Percentiles rank a stretch among this genome's conserved stretches.
Evolutionary conservation across 768 basidiomycete species (phyloP).

Genomic region (Tylopilus balloui): DNA sequence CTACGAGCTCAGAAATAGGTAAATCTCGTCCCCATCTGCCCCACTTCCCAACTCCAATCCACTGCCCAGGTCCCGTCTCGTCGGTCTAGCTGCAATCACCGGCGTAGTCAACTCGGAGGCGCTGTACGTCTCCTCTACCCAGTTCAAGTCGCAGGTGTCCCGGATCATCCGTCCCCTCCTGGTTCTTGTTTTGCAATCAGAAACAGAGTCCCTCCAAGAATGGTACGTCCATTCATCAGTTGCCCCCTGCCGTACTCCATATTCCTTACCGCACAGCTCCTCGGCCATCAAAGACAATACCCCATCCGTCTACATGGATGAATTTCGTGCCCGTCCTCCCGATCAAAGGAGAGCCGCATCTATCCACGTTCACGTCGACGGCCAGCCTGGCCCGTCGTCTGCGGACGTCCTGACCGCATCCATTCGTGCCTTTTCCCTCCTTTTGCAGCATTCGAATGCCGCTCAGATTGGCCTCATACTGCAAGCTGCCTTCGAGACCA

Average conservation of each 20-base stretch:
- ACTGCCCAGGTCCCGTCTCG: slow-evolving; percentile 63
- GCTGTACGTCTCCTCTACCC: slow-evolving; percentile 63
- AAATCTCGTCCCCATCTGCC: neutral
- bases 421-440: slow-evolving; percentile 63
- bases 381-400: slow-evolving; percentile 76
- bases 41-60: neutral
- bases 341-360: slow-evolving; percentile 83
- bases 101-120: slow-evolving; percentile 83
- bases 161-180: slow-evolving; percentile 71
- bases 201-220: slow-evolving; percentile 54
- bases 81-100: slow-evolving; percentile 80
- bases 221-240: slow-evolving; percentile 45
- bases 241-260: neutral
- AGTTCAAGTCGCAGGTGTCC: slow-evolving; percentile 69
- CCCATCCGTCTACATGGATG: slow-evolving; percentile 73
- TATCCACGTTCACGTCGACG: slow-evolving; percentile 83
- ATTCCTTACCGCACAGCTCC: slow-evolving; percentile 38
- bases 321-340: slow-evolving; percentile 77
- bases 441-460: slow-evolving; percentile 74
- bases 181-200: slow-evolving; percentile 58
- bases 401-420: slow-evolving; percentile 72
- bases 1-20: slow-evolving; percentile 74
- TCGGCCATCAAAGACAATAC: slow-evolving; percentile 62
- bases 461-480: slow-evolving; percentile 69
- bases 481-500: slow-evolving; percentile 64